Conservation (phyloP, 495 filamentous ascomycete species). For the Neurospora tetrasperma region DNA sequence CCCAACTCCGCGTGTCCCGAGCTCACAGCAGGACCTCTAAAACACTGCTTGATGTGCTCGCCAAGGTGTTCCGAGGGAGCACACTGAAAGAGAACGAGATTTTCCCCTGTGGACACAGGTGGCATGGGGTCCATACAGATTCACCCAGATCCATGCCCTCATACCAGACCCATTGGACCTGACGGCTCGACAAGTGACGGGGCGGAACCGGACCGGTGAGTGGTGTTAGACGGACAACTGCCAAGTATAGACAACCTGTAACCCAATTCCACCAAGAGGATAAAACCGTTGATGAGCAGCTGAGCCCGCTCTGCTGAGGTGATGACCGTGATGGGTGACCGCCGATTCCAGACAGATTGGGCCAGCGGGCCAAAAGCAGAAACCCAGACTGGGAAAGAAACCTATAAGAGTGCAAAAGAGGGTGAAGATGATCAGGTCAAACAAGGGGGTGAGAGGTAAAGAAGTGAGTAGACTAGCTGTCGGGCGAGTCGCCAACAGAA, state of each 20-base stretch:
- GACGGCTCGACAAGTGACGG: background rate
- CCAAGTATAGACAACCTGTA: background rate
- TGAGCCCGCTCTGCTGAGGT: background rate
- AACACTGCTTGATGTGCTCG: background rate
- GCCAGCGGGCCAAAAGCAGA: background rate
- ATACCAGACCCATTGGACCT: background rate
- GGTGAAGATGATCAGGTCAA: background rate
- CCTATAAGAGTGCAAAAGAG: no score
- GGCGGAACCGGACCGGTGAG: background rate
- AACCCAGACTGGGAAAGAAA: background rate
- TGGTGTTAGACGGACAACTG: background rate
- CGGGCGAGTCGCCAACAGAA: conserved; percentile 8
- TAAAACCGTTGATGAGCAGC: background rate
- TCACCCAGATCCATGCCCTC: background rate
- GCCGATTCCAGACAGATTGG: background rate
- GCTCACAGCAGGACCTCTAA: background rate
- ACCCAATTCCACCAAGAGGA: background rate
- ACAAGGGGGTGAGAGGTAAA: background rate
- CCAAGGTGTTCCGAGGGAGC: background rate
- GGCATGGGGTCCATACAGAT: background rate
- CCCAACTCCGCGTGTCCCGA: background rate
- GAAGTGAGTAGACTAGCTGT: background rate
- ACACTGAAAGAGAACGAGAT: background rate
- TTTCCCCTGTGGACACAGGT: background rate
- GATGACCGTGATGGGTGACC: background rate